A percentile compares a stretch with the other conserved stretches of the same genome.
These are phyloP conservation scores for Eimeria nieschulzi DNA, from an alignment of 169 alveolate genomes.

Conservation along the genomic window DNA sequence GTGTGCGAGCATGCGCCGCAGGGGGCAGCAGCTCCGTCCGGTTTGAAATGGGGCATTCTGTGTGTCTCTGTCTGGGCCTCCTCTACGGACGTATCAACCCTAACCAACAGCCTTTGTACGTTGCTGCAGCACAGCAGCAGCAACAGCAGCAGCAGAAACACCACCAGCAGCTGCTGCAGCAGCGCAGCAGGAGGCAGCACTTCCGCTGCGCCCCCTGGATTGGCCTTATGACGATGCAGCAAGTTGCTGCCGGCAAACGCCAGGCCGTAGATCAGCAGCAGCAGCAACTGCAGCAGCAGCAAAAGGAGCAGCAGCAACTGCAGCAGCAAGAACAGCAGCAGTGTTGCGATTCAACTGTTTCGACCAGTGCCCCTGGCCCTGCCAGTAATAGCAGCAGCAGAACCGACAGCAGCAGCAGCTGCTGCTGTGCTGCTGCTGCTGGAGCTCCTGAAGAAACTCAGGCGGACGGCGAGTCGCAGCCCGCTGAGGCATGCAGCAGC, in stretches of 20 bases:
- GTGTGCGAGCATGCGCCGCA: too few relatives aligned
- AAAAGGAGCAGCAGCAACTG: background rate
- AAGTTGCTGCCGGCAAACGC: constrained; percentile 34
- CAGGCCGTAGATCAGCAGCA: constrained; percentile 7
- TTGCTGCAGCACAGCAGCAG: constrained; percentile 1
- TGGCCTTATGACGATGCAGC: constrained; percentile 35
- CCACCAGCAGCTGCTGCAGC: background rate
- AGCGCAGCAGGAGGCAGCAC: constrained; percentile 4
- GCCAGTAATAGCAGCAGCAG: background rate
- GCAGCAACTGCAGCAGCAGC: constrained; percentile 29
- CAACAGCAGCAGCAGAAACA: background rate
- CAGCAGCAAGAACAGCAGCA: background rate
- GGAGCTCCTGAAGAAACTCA: background rate
- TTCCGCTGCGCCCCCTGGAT: constrained; percentile 58
- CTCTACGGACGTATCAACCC: constrained; percentile 55
- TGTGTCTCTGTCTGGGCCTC: constrained; percentile 53
- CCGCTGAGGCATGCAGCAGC: constrained; percentile 17
- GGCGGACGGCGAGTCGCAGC: constrained; percentile 40
- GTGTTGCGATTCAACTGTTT: constrained; percentile 5
- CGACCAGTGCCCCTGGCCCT: background rate
- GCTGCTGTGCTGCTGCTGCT: constrained; percentile 17
- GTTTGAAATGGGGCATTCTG: constrained; percentile 69
- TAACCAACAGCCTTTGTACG: constrained; percentile 19
- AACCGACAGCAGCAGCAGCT: background rate
- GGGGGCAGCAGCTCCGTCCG: constrained; percentile 27